Percentiles rank a stretch among this genome's conserved stretches.
phyloP scores from a whole-genome alignment of 768 basidiomycete genomes.

The Russula vinacea region DNA sequence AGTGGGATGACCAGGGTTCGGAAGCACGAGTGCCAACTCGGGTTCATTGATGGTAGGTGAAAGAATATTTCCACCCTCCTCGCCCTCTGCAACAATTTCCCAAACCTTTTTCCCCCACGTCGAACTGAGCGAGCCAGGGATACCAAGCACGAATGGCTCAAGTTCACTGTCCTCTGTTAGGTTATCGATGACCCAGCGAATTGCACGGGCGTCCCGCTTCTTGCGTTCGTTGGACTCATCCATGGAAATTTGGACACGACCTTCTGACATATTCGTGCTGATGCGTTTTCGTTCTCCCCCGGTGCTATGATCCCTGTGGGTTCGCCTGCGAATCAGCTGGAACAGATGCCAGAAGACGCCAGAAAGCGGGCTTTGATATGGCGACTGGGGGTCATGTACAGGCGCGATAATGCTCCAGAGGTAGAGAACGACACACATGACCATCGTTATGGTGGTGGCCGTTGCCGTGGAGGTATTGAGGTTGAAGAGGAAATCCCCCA shows the following conservation, averaged over 20 bases:
- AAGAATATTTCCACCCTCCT: neutral
- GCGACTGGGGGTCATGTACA: conserved; percentile 16
- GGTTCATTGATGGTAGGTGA: neutral
- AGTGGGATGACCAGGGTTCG: neutral
- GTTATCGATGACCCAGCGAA: conserved; percentile 13
- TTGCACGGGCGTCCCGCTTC: conserved; percentile 12
- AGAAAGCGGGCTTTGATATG: conserved; percentile 24
- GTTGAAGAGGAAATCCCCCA: conserved; percentile 45
- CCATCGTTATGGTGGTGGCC: conserved; percentile 9
- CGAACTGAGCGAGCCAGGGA: conserved; percentile 12
- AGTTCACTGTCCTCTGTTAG: conserved; percentile 21
- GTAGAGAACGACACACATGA: conserved; percentile 20
- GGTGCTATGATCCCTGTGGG: conserved; percentile 15
- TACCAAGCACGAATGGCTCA: conserved; percentile 6
- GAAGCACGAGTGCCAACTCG: neutral
- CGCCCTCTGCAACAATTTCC: conserved; percentile 7
- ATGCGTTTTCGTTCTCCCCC: conserved; percentile 5
- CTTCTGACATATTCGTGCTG: conserved; percentile 14
- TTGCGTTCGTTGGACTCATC: neutral
- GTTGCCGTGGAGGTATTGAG: conserved; percentile 26
- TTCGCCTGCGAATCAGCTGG: conserved; percentile 7
- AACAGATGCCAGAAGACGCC: conserved; percentile 21
- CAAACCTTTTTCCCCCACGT: conserved; percentile 14
- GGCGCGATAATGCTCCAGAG: conserved; percentile 25
- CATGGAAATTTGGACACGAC: conserved; percentile 19